Conservation (phyloP, 495 filamentous ascomycete genomes). For the Aspergillus coremiiformis region DNA sequence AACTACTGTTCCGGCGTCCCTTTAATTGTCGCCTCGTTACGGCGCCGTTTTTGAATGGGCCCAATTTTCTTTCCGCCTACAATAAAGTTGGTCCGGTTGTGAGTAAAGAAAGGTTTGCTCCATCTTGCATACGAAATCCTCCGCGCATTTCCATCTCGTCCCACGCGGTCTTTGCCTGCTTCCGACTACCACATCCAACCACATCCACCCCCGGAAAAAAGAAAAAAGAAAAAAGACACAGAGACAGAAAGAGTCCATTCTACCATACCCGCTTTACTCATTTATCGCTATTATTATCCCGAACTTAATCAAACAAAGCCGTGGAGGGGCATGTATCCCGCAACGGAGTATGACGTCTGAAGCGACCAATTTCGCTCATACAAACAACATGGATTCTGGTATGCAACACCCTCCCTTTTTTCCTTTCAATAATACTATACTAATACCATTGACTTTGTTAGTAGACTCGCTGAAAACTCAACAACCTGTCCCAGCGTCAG, state of each 20-base stretch:
- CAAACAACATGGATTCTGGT: conserved; percentile 29
- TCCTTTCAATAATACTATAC: conserved; percentile 1
- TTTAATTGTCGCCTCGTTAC: background rate
- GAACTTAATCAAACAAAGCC: conserved; percentile 1
- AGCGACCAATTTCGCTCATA: conserved; percentile 25
- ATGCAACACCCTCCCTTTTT: conserved; percentile 20
- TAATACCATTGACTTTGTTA: conserved; percentile 14
- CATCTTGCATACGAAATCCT: conserved; percentile 15
- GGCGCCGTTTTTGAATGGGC: conserved; percentile 11
- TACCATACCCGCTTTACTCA: background rate
- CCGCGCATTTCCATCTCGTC: conserved; percentile 10
- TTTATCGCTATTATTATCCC: background rate
- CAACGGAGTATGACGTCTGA: conserved; percentile 41
- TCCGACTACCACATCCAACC: background rate
- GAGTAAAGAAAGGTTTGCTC: too few relatives aligned
- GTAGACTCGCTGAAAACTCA: conserved; percentile 19
- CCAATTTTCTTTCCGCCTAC: conserved; percentile 13
- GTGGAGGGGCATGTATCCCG: conserved; percentile 36
- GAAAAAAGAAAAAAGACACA: background rate
- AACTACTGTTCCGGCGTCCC: background rate
- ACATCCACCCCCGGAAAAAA: background rate
- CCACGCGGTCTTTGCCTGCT: conserved; percentile 1
- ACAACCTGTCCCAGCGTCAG: conserved; percentile 21
- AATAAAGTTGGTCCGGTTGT: too few relatives aligned
- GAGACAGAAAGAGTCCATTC: background rate